phyloP scores from a whole-genome alignment of 495 filamentous ascomycete genomes.

The Neurospora sp. region DNA sequence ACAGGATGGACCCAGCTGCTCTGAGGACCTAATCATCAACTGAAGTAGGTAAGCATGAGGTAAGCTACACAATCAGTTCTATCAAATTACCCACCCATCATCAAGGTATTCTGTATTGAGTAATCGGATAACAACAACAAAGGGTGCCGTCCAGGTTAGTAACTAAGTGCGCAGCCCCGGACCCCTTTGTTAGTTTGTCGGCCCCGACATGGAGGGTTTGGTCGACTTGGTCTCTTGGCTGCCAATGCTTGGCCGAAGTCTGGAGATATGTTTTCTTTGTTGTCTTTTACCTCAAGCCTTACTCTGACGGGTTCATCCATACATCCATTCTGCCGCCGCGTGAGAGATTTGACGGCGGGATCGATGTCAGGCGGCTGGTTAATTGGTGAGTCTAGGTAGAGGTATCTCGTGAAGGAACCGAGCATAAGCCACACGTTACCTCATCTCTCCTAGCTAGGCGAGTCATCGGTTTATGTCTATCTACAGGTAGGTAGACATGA shows the following conservation, averaged over 20 bases:
- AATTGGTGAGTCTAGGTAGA: not conserved
- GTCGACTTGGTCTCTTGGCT: not conserved
- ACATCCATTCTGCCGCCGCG: not conserved
- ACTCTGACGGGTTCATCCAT: not conserved
- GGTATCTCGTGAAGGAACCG: not conserved
- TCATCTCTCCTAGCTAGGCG: not conserved
- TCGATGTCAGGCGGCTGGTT: not conserved
- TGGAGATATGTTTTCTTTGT: not conserved
- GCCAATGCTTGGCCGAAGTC: not conserved
- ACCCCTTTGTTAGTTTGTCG: not conserved
- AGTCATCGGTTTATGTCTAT: not conserved
- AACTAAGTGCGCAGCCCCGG: not conserved
- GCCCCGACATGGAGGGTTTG: not conserved
- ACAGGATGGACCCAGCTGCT: not conserved
- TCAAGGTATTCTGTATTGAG: not conserved
- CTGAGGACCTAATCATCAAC: not conserved
- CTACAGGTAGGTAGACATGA: no score
- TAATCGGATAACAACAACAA: not conserved
- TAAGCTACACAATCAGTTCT: not conserved
- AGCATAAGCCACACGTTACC: not conserved
- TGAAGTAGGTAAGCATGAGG: not conserved
- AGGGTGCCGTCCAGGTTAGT: not conserved
- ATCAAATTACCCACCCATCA: not conserved
- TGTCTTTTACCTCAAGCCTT: not conserved
- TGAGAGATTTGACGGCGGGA: not conserved